Evolutionary conservation across 805 yeast genomes (phyloP), one percentile per base, ranked within the genome.

Genomic region (Monosporozyma unispora): DNA sequence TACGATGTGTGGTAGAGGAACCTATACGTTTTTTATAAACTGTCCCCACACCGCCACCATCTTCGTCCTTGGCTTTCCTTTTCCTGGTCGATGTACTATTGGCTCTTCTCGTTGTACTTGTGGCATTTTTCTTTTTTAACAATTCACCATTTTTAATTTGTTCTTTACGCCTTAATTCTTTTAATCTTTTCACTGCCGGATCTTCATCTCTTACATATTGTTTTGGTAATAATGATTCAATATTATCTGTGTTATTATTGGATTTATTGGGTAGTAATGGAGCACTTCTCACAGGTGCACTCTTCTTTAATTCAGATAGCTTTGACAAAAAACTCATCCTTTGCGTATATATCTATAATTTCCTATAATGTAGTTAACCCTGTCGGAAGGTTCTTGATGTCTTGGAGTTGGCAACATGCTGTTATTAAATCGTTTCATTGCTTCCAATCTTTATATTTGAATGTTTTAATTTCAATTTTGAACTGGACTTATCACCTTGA

Each of bases 161-260:
- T 53, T 84, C 88, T 40, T 71, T 65, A 52, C 79, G 70, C 59
- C 91, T 70, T 2, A 81, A 78, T 50, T 82, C 89, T 55, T 84
- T 84, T 37, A 84, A 67, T 50, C 84, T 65, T 35, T 78, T 79
- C 8, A 84, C 87, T 3, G 87, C 87, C 0, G 90, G 88, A 59
- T 84, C 91, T 4, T 75, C 70, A 21, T 67, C 62, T 47, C 72
- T 56, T 2, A 60, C 53, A 41, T 67, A 67, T 39, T 56, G 56
- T 38, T 51, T 49, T 0, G 70, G 70, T 28, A 67, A 47, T 16
- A 62, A 43, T 8, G 60, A 48, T 10, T 28, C 35, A 18, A 18
- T 18, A 29, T 29, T 23, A 11, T 31, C 21, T 4, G 22, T 31
- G 29, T 19, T 19, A 21, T 11, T 29, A 16, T 43, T 19, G 2